These are phyloP conservation scores for Rhodotorula sp. DNA, from an alignment of 1,284 basidiomycete genomes.

Conservation along the genomic window DNA sequence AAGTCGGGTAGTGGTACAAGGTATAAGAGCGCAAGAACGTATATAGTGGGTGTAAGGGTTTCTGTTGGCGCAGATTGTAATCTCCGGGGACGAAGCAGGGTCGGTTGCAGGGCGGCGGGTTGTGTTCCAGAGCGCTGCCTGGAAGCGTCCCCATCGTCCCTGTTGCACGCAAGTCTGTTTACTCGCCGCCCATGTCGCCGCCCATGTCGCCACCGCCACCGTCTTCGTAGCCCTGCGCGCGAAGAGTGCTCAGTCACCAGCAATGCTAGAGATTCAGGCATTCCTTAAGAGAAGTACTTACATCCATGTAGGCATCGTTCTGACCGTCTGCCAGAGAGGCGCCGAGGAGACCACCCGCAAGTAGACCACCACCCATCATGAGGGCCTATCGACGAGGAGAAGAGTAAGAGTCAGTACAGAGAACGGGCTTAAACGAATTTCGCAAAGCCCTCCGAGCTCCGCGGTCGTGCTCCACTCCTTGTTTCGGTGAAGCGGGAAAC, in stretches of 20 bases:
- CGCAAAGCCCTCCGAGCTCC: too few species aligned
- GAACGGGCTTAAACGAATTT: neutral
- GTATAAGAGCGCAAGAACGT: too few species aligned
- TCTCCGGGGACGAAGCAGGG: too few species aligned
- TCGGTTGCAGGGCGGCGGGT: too few species aligned
- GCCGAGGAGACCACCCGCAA: conserved; percentile 19
- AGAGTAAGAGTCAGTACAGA: neutral
- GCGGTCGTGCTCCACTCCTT: too few species aligned
- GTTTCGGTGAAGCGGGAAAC: too few species aligned
- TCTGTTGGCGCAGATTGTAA: too few species aligned
- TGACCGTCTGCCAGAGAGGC: conserved; percentile 7
- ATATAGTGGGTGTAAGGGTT: too few species aligned
- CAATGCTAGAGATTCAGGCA: too few species aligned
- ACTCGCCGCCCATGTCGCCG: conserved; percentile 10
- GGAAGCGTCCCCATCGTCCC: too few species aligned
- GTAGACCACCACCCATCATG: conserved; percentile 29
- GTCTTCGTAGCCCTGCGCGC: conserved; percentile 11
- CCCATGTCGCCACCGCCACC: conserved; percentile 8
- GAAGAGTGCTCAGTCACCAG: neutral
- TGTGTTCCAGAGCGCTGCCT: too few species aligned
- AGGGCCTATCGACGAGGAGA: neutral
- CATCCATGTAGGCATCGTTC: conserved; percentile 23
- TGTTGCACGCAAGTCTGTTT: neutral
- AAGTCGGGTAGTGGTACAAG: too few species aligned
- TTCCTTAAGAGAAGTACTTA: neutral